phyloP scores from a whole-genome alignment of 31 red algal genomes.

The Endocladia muricata region DNA sequence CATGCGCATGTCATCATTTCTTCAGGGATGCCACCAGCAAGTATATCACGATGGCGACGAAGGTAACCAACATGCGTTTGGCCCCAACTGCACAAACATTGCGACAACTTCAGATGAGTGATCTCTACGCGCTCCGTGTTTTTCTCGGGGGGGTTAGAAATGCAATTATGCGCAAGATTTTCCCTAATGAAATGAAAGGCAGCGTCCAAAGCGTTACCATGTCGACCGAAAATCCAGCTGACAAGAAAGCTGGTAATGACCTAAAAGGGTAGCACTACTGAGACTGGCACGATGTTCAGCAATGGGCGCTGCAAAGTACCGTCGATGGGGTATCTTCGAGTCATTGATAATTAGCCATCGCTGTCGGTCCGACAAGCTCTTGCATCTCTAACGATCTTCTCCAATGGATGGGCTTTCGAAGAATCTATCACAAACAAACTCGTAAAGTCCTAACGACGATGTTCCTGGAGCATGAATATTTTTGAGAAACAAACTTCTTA shows the following conservation, averaged over 20 bases:
- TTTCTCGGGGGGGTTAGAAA: too few relatives aligned
- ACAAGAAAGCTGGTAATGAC: constrained; percentile 13
- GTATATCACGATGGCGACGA: too few relatives aligned
- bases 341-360: neutral
- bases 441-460: neutral
- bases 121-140: too few relatives aligned
- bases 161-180: too few relatives aligned
- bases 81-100: too few relatives aligned
- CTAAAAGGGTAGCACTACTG: neutral
- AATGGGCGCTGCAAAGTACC: constrained; percentile 17
- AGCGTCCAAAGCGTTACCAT: constrained; percentile 29
- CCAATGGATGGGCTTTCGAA: neutral
- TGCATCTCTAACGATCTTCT: neutral
- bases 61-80: too few relatives aligned
- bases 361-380: neutral
- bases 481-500: too few relatives aligned
- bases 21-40: too few relatives aligned
- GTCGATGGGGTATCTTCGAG: neutral
- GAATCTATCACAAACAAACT: neutral
- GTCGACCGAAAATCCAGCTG: neutral
- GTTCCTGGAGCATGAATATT: too few relatives aligned
- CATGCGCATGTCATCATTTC: too few relatives aligned
- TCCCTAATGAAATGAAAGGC: too few relatives aligned
- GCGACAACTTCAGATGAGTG: too few relatives aligned
- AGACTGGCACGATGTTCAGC: constrained; percentile 37